Percentiles rank a stretch among this genome's conserved stretches.
phyloP scores from a whole-genome alignment of 1,139 yeast genomes.

The Kodamaea plutei region DNA sequence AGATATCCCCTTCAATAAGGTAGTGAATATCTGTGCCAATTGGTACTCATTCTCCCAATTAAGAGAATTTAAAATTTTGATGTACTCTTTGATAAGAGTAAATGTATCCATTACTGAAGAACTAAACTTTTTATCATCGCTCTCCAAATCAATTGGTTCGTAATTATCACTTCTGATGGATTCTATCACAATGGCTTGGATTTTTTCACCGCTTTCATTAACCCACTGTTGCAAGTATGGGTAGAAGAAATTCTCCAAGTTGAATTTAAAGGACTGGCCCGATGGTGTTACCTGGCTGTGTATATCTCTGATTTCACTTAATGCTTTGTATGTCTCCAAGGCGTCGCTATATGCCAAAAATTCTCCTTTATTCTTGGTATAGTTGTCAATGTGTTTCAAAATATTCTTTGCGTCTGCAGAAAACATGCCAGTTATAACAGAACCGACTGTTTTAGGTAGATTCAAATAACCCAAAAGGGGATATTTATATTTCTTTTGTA shows the following conservation, averaged over 20 bases:
- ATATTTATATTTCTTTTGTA: slow-evolving; percentile 59
- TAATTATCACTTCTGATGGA: slow-evolving; percentile 57
- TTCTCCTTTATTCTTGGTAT: slow-evolving; percentile 32
- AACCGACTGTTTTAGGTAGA: slow-evolving; percentile 54
- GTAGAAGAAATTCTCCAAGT: slow-evolving; percentile 57
- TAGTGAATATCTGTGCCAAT: slow-evolving; percentile 55
- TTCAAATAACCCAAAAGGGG: slow-evolving; percentile 59
- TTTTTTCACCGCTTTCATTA: slow-evolving; percentile 45
- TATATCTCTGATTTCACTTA: slow-evolving; percentile 54
- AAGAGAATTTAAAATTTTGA: slow-evolving; percentile 50
- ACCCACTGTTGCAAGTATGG: slow-evolving; percentile 59
- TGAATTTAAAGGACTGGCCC: slow-evolving; percentile 39
- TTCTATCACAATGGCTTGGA: slow-evolving; percentile 48
- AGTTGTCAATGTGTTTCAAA: slow-evolving; percentile 50
- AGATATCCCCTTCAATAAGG: slow-evolving; percentile 57
- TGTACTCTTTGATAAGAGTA: slow-evolving; percentile 55
- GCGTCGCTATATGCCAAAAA: slow-evolving; percentile 57
- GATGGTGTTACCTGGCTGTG: slow-evolving; percentile 44
- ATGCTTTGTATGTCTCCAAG: slow-evolving; percentile 52
- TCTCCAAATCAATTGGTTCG: slow-evolving; percentile 46
- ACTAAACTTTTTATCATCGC: slow-evolving; percentile 34
- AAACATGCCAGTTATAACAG: slow-evolving; percentile 55
- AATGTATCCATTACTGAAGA: slow-evolving; percentile 68
- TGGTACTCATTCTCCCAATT: slow-evolving; percentile 65
- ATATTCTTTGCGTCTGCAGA: slow-evolving; percentile 63